Base-by-base conservation (phyloP, 768 basidiomycete genomes). In the Auricularia cornea region DNA sequence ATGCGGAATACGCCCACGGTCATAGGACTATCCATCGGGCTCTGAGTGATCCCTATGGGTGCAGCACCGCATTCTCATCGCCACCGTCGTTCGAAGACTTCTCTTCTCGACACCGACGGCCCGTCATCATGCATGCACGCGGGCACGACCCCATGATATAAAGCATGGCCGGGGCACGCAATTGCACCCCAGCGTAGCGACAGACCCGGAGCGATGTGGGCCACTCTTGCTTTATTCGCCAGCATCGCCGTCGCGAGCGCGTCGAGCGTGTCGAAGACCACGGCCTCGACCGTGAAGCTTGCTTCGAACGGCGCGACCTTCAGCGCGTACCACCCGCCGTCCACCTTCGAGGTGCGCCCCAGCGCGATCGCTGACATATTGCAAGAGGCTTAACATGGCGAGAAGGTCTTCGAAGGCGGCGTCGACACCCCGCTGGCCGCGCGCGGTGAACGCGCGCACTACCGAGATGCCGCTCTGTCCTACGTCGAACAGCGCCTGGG, bases 401-500 rank as follows among this genome's bases (percentile, higher is more conserved):
- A 14, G 35, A 10, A 35, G 35, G 59, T 31, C 2, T 63, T 51
- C 44, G 31, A 3, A 26, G 28, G 14, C 18, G 33, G 29, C 20
- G 29, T 51, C 32, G 40, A 32, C 6, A 38, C 2, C 26, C 57
- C 57, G 32, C 59, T 61, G 12, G 30, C 12, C 35, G 59, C 28
- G 44, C 38, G 62, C n/a, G 65, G 29, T 12, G n/a, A 23, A 20
- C 31, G 20, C 26, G 32, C 65, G 14, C 26, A 28, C 8, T 59
- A 57, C 28, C 28, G 52, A 4, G 61, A 29, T n/a, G 52, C 59
- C 31, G 63, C 63, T 5, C 41, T 63, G 14, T 59, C 51, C n/a
- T 66, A 56, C 59, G 33, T 66, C 11, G 28, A 26, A 20, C 18
- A 30, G 3, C 35, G 63, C 20, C 65, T 66, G 26, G 62, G 62